phyloP scores from a whole-genome alignment of 306 rosid species.

The Gastrolobium villosum region DNA sequence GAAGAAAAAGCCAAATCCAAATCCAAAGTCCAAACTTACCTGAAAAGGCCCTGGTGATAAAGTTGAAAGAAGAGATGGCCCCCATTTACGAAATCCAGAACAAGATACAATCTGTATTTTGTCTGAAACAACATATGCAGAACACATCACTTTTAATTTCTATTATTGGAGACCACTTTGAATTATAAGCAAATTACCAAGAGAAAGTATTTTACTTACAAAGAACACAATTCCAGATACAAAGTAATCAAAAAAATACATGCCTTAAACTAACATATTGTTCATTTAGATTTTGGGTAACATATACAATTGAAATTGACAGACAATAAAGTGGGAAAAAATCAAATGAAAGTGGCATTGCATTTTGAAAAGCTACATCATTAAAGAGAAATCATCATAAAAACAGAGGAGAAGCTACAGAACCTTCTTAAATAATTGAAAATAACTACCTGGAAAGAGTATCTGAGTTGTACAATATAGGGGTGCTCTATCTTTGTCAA shows the following conservation, averaged over 20 bases:
- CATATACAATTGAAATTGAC: not conserved
- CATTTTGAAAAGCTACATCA: constrained; percentile 13
- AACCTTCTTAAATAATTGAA: constrained; percentile 15
- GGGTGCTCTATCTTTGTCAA: constrained; percentile 90
- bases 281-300: constrained; percentile 1
- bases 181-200: constrained; percentile 1
- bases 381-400: constrained; percentile 16
- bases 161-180: constrained; percentile 1
- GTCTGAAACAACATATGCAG: constrained; percentile 64
- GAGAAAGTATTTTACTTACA: constrained; percentile 26
- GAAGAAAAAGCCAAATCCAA: constrained; percentile 15
- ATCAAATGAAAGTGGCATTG: not conserved
- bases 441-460: constrained; percentile 86
- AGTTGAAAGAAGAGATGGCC: constrained; percentile 99
- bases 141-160: constrained; percentile 18
- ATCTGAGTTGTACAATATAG: constrained; percentile 90
- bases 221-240: constrained; percentile 16
- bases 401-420: constrained; percentile 16
- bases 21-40: constrained; percentile 57
- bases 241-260: not conserved
- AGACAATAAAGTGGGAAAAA: not conserved
- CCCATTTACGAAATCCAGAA: constrained; percentile 95
- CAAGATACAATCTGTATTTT: constrained; percentile 91
- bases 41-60: constrained; percentile 93
- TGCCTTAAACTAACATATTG: not conserved